Evolutionary conservation across 2,329 filamentous ascomycete species (phyloP).

Genomic region (Cladosporium sp.): DNA sequence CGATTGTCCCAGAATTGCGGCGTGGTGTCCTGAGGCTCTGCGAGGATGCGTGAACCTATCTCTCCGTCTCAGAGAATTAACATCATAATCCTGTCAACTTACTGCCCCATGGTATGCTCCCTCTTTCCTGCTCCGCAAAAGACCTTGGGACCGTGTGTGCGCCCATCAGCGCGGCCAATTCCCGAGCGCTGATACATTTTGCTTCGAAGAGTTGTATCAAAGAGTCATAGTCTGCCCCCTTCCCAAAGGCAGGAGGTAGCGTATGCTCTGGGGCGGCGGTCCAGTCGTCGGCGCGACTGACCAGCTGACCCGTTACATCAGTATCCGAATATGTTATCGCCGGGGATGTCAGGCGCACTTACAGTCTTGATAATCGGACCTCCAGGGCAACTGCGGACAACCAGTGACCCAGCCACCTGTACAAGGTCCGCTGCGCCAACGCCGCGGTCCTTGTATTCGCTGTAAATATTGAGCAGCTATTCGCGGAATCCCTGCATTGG

Average conservation of each 20-base stretch:
- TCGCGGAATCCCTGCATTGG: slow-evolving; percentile 47
- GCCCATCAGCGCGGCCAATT: slow-evolving; percentile 56
- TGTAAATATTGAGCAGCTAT: slow-evolving; percentile 43
- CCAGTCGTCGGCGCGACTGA: slow-evolving; percentile 50
- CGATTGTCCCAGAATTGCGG: neutral
- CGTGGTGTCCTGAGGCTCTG: neutral
- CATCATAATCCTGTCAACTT: neutral
- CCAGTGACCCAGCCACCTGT: slow-evolving; percentile 50
- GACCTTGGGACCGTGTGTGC: slow-evolving; percentile 55
- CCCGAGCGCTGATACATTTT: slow-evolving; percentile 53
- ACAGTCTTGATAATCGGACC: slow-evolving; percentile 22
- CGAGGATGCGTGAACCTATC: neutral
- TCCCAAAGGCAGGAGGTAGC: slow-evolving; percentile 46
- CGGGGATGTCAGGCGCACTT: neutral
- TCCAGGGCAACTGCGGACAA: slow-evolving; percentile 33
- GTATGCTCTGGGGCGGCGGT: slow-evolving; percentile 44
- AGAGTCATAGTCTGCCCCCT: slow-evolving; percentile 38
- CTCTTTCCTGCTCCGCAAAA: slow-evolving; percentile 32
- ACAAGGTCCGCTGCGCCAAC: slow-evolving; percentile 56
- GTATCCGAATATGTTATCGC: neutral
- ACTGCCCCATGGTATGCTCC: slow-evolving; percentile 32
- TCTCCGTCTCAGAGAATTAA: neutral
- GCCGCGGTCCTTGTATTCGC: slow-evolving; percentile 22
- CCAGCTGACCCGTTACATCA: slow-evolving; percentile 33
- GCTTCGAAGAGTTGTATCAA: slow-evolving; percentile 50